phyloP scores from a whole-genome alignment of 2,329 filamentous ascomycete species.

The Blastomyces silverae region DNA sequence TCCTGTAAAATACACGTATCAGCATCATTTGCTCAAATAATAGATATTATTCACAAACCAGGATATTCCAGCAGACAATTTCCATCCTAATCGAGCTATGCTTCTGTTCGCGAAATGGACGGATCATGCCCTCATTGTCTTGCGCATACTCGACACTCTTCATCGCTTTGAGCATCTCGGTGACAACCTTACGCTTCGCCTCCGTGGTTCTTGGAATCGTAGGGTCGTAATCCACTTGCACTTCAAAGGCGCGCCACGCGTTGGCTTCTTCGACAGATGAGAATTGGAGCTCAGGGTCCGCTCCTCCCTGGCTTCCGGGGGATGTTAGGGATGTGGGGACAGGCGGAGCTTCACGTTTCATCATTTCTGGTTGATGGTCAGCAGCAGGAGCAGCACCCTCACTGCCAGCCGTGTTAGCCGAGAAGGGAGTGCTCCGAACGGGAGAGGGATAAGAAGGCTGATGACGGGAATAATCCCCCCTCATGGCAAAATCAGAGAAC shows the following conservation, averaged over 20 bases:
- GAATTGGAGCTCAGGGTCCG: conserved; percentile 17
- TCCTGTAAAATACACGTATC: conserved; percentile 21
- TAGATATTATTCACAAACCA: conserved; percentile 23
- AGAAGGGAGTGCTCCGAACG: not conserved
- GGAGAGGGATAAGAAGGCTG: conserved; percentile 8
- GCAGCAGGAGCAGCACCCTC: too few relatives aligned
- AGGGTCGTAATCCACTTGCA: conserved; percentile 20
- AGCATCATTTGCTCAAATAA: conserved; percentile 4
- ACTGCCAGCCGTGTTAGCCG: not conserved
- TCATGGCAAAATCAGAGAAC: not conserved
- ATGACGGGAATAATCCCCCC: not conserved
- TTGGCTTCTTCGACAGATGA: conserved; percentile 23
- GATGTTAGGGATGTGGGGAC: not conserved
- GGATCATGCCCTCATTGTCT: conserved; percentile 32
- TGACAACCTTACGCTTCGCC: conserved; percentile 27
- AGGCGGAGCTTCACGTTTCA: not conserved
- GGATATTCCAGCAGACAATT: conserved; percentile 30
- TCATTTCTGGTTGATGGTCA: not conserved
- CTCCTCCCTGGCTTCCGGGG: not conserved
- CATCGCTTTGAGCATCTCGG: conserved; percentile 31
- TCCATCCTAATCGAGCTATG: conserved; percentile 28
- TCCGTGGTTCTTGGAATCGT: conserved; percentile 26
- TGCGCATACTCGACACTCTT: conserved; percentile 25
- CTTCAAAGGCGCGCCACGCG: conserved; percentile 8
- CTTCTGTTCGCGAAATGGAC: conserved; percentile 27